Evolutionary conservation across 2,329 filamentous ascomycete species (phyloP).

Genomic region (Penicillium sp.): DNA sequence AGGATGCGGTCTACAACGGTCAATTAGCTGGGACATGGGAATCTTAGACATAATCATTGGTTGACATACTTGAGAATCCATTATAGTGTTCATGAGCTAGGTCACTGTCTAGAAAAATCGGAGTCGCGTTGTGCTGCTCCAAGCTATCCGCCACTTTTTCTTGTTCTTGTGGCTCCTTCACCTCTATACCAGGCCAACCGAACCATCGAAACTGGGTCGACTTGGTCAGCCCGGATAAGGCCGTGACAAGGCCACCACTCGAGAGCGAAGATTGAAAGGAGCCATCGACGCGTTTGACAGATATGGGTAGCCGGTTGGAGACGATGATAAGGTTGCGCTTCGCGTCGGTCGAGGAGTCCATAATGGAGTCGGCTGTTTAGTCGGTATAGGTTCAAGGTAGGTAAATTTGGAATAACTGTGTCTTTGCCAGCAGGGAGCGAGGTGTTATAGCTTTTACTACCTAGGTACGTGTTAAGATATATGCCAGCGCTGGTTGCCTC

Average conservation of each 20-base stretch:
- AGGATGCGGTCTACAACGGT: conserved; percentile 70
- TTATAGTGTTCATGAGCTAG: conserved; percentile 92
- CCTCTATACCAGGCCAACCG: conserved; percentile 86
- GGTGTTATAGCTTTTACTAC: background rate
- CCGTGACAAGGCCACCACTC: conserved; percentile 85
- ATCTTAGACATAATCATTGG: background rate
- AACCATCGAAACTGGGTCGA: conserved; percentile 92
- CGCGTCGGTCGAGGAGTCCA: conserved; percentile 1
- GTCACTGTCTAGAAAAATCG: conserved; percentile 81
- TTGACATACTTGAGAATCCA: conserved; percentile 77
- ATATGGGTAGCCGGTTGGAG: conserved; percentile 87
- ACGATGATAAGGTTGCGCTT: conserved; percentile 58
- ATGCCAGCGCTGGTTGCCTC: conserved; percentile 1
- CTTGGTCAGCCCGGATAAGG: conserved; percentile 80
- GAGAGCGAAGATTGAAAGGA: conserved; percentile 82
- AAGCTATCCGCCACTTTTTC: conserved; percentile 64
- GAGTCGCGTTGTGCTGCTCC: conserved; percentile 73
- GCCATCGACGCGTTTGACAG: conserved; percentile 78
- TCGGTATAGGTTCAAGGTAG: background rate
- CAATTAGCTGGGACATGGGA: background rate
- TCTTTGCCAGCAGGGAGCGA: background rate
- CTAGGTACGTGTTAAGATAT: background rate
- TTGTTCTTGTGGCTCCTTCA: conserved; percentile 67
- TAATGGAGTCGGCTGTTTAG: background rate
- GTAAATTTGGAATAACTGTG: background rate